Percentiles rank a stretch among this genome's conserved stretches.
Conservation (phyloP, 1,139 yeast genomes). For the Zhuliangozyma parablackwelliae region DNA sequence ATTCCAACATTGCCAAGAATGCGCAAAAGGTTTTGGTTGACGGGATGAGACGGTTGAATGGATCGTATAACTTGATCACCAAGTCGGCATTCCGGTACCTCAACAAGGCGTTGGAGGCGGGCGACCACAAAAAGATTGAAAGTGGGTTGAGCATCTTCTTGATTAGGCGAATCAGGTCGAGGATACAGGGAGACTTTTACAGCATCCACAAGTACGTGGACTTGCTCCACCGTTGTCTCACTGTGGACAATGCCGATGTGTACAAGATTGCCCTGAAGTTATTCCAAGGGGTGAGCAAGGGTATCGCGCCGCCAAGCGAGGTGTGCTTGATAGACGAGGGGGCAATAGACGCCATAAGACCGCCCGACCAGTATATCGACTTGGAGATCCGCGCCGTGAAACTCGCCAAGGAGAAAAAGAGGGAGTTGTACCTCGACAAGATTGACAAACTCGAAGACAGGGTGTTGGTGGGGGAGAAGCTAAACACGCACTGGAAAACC, state of each 20-base stretch:
- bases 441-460: constrained; percentile 40
- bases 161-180: constrained; percentile 49
- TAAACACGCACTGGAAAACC: constrained; percentile 66
- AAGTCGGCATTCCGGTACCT: constrained; percentile 47
- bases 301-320: constrained; percentile 54
- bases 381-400: constrained; percentile 53
- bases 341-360: constrained; percentile 51
- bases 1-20: constrained; percentile 61
- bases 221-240: constrained; percentile 54
- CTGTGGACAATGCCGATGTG: constrained; percentile 55
- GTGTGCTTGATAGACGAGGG: constrained; percentile 51
- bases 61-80: constrained; percentile 57
- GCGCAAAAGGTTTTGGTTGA: constrained; percentile 71
- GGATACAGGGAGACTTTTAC: constrained; percentile 54
- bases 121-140: constrained; percentile 57
- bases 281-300: constrained; percentile 42
- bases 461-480: constrained; percentile 34
- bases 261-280: constrained; percentile 48
- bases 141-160: constrained; percentile 61
- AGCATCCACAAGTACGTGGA: constrained; percentile 45
- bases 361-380: constrained; percentile 57
- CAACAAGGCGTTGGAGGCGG: constrained; percentile 46
- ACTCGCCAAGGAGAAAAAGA: constrained; percentile 55
- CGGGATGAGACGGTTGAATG: constrained; percentile 68
- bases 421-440: constrained; percentile 37